Evolutionary conservation across 768 basidiomycete genomes (phyloP), one percentile per base, ranked within the genome.

Genomic region (Phanerochaete carnosa): DNA sequence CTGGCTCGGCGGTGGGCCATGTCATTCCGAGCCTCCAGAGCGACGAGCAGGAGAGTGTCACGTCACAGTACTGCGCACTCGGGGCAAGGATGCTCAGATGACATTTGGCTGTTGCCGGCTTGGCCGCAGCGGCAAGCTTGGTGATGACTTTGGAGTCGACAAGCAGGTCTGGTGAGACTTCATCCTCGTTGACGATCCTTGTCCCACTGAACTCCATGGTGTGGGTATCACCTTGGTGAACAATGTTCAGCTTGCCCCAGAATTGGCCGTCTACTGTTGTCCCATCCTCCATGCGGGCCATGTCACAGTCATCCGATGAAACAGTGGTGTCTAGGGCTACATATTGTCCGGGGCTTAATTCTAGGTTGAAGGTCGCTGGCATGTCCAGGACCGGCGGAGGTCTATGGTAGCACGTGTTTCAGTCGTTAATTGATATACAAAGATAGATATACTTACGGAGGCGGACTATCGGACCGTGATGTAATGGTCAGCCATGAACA

Each of bases 281-380:
- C 1, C 92, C 92, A 66, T 94, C 92, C 64, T 94, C 92, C 88
- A 92, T 92, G 53, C 90, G 83, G 2, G 92, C 89, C 92, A 94
- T 94, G 70, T 94, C 92, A 35, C 93, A 81, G 65, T 93, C 92
- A 47, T 82, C 83, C 2, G 92, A 93, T 55, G 83, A 80, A 33
- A 93, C 82, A 19, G 83, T 88, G 2, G 90, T 90, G 65, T 94
- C 92, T 22, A 94, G 80, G 6, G 86, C 89, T 57, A 94, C 88
- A 45, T 83, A 79, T 73, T 92, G 91, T 16, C 91, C 90, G 0
- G 90, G 92, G 5, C 77, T 73, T 29, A 94, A 83, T 72, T 94
- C 92, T 43, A 94, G 79, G 67, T 86, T 90, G 76, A 94, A 93
- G 3, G 85, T 86, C 3, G 88, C 92, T 3, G 89, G 88, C 92